Evolutionary conservation across 2,329 filamentous ascomycete species (phyloP).

Genomic region (Aotearoamyces nothofagi): DNA sequence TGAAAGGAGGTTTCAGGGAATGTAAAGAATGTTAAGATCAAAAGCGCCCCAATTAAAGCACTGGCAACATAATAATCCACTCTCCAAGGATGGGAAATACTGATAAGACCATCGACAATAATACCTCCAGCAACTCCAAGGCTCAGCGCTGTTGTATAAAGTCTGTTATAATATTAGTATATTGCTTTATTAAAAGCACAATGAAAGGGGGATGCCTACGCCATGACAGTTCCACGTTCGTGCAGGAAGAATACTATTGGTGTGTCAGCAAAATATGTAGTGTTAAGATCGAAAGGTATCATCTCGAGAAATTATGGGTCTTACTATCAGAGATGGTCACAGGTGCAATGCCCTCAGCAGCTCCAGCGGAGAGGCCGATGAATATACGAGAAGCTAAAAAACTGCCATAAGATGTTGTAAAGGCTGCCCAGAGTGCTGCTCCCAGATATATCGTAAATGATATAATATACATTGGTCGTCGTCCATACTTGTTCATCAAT

Average conservation of each 20-base stretch:
- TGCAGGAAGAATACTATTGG: slow-evolving; percentile 44
- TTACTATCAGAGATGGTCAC: slow-evolving; percentile 40
- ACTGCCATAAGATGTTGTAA: background rate
- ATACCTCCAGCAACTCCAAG: background rate
- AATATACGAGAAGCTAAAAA: slow-evolving; percentile 1
- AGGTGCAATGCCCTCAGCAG: slow-evolving; percentile 39
- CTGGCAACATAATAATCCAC: slow-evolving; percentile 34
- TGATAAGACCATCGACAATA: slow-evolving; percentile 20
- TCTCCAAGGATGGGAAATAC: slow-evolving; percentile 31
- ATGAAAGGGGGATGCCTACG: slow-evolving; percentile 1
- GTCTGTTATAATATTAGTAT: background rate
- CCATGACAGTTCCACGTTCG: slow-evolving; percentile 32
- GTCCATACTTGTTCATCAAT: slow-evolving; percentile 1
- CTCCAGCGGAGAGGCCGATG: slow-evolving; percentile 9
- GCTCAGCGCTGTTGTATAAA: background rate
- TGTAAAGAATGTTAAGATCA: slow-evolving; percentile 32
- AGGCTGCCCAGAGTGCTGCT: background rate
- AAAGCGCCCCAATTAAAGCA: slow-evolving; percentile 31
- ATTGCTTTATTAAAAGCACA: too few relatives aligned
- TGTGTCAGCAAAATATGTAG: too few relatives aligned
- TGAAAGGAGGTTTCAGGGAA: slow-evolving; percentile 38
- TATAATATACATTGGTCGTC: slow-evolving; percentile 1
- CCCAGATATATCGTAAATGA: background rate
- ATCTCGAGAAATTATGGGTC: too few relatives aligned
- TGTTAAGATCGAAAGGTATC: too few relatives aligned